Evolutionary conservation across 139 green algal genomes (phyloP), one percentile per base, ranked within the genome.

Genomic region (Raphidocelis subcapitata): DNA sequence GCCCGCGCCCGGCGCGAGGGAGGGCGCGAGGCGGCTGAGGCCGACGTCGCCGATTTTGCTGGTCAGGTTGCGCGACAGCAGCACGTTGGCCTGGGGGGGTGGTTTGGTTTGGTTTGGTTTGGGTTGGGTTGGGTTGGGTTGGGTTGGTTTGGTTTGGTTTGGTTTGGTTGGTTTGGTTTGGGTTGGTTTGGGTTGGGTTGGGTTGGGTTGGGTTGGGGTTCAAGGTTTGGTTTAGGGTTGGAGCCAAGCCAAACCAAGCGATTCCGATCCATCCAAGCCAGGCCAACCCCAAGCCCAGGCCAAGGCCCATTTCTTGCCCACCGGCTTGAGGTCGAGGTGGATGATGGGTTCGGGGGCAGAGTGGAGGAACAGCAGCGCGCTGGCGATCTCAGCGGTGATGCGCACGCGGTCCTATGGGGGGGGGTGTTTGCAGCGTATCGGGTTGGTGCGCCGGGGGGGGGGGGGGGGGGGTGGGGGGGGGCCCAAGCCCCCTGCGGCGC

Each of bases 321-420:
- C 31, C 14, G 75, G 76, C 62, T 88, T 88, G 32, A 88, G 35
- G 68, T 84, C 80, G 65, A 86, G 82, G 76, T 91, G 85, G 1
- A 90, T 56, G 56, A 91, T 86, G 46, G 81, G 85, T 32, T 75
- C 64, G 20, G 71, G 67, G 5, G 73, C 67, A 14, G 74, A 79
- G 75, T 87, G 82, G 52, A 87, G 75, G 74, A 81, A 82, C 57
- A 85, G 72, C 79, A 87, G 75, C 37, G 82, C 79, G 0, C 74
- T 72, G 18, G 74, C 75, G 35, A 82, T 66, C 78, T 91, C 84
- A 18, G 75, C 74, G 0, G 84, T 80, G 26, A 91, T 81, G 46
- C 82, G 79, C 33, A 91, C 54, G 2, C 86, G 72, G 23, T 81
- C 67, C 59, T 84, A 75, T 74, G 76, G 87, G 49, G 62, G 62